phyloP scores from a whole-genome alignment of 1,139 yeast genomes.

The Candida glucosophila region DNA sequence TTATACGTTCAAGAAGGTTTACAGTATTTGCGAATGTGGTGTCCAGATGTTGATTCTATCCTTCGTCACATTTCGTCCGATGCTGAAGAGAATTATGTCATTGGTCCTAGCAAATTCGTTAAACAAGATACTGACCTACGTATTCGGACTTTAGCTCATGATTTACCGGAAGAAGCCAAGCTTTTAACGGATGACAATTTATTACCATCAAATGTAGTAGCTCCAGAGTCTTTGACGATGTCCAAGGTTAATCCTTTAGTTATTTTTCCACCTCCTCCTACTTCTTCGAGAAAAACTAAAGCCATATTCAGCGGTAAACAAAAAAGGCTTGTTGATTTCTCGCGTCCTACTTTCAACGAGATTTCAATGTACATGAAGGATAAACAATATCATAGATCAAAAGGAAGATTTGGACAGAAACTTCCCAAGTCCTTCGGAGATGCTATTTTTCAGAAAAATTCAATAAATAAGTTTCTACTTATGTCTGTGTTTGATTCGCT shows the following conservation, averaged over 20 bases:
- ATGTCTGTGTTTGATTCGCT: constrained; percentile 25
- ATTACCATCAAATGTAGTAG: constrained; percentile 9
- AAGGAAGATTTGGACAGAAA: constrained; percentile 15
- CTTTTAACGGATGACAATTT: no score
- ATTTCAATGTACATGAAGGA: constrained; percentile 9
- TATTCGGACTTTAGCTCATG: constrained; percentile 5
- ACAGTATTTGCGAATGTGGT: constrained; percentile 20
- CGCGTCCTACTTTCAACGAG: constrained; percentile 17
- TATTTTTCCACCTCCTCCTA: constrained; percentile 22
- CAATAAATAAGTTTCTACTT: constrained; percentile 24
- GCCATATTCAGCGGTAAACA: constrained; percentile 15
- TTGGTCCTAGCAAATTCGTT: constrained; percentile 3
- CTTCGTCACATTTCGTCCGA: constrained; percentile 8
- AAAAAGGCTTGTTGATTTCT: constrained; percentile 24
- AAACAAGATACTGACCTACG: constrained; percentile 10
- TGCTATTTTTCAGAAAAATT: constrained; percentile 6
- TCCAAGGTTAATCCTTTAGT: constrained; percentile 21
- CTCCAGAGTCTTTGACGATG: constrained; percentile 5
- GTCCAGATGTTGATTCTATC: constrained; percentile 23
- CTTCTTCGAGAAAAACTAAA: constrained; percentile 15
- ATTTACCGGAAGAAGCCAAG: constrained; percentile 1
- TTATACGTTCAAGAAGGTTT: constrained; percentile 22
- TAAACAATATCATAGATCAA: constrained; percentile 11
- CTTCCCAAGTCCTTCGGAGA: constrained; percentile 6
- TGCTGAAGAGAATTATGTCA: constrained; percentile 3